Conservation (phyloP, 139 green algal genomes). For the Choricystis sp. region DNA sequence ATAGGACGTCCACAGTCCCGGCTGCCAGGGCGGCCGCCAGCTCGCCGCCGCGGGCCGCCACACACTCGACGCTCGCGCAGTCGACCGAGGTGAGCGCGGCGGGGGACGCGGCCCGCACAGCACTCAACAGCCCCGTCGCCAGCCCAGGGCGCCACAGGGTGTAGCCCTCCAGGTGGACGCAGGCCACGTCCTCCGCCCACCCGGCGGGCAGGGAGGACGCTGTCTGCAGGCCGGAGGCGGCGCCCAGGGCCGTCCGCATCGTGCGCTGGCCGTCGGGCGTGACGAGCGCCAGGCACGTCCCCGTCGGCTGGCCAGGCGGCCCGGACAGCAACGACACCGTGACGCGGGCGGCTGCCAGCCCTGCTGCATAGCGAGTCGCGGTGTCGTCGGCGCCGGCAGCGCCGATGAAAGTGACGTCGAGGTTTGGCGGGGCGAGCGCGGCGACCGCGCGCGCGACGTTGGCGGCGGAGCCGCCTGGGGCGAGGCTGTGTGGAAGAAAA, state of each 20-base stretch:
- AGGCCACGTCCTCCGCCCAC: slow-evolving; percentile 10
- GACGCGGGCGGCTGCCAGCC: slow-evolving; percentile 34
- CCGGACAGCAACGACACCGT: slow-evolving; percentile 29
- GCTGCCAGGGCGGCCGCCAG: slow-evolving; percentile 30
- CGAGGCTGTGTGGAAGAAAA: not conserved
- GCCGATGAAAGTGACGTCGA: slow-evolving; percentile 23
- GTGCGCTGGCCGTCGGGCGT: slow-evolving; percentile 73
- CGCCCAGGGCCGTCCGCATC: slow-evolving; percentile 75
- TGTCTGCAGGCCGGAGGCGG: slow-evolving; percentile 34
- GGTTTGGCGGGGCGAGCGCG: slow-evolving; percentile 1
- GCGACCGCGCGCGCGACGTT: slow-evolving; percentile 48
- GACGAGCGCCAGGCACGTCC: slow-evolving; percentile 45
- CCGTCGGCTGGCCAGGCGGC: slow-evolving; percentile 17
- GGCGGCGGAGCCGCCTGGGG: slow-evolving; percentile 52
- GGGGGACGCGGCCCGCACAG: slow-evolving; percentile 8
- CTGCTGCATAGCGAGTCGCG: slow-evolving; percentile 28
- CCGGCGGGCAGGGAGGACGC: slow-evolving; percentile 16
- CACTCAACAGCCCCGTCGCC: slow-evolving; percentile 10
- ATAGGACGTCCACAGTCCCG: slow-evolving; percentile 57
- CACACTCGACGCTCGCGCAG: slow-evolving; percentile 67
- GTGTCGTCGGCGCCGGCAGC: slow-evolving; percentile 49
- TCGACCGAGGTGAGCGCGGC: slow-evolving; percentile 40
- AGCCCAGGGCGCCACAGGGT: slow-evolving; percentile 38
- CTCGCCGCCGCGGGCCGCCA: slow-evolving; percentile 23
- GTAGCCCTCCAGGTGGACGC: slow-evolving; percentile 74